Evolutionary conservation across 2,329 filamentous ascomycete species (phyloP), one percentile per base, ranked within the genome.

Genomic region (Ambrosiella beaveri): DNA sequence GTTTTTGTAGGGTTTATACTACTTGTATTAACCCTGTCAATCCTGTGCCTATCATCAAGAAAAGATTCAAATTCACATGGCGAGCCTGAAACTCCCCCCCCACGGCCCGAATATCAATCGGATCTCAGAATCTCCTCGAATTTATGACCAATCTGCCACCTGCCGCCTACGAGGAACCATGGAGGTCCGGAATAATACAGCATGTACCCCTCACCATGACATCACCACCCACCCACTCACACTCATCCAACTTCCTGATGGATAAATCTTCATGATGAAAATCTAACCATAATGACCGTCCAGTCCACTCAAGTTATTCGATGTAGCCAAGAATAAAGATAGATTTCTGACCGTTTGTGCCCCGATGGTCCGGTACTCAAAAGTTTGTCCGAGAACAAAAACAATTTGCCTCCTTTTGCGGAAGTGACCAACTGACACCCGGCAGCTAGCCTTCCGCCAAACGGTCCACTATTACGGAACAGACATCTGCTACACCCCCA

Each of bases 401-500:
- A 27, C 3, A 27, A 27, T 27, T 27, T 27, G 2, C 3, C 5
- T 27, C 27, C 5, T 27, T 27, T 27, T 27, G 27, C 27, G 27
- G 27, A 27, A 8, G 7, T 19, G 12, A 51, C 9, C 5, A 11
- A 27, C 47, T 58, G 39, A 15, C 49, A 36, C n/a, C 47, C 1
- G 37, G 64, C 62, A 84, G 76, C 75, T 86, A 47, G 82, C 84
- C 51, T 86, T 87, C 65, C 77, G 84, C 53, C 77, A 85, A 63
- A 82, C 83, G 0, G 79, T 82, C 2, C 75, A 80, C 61, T 72
- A 77, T 53, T 86, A 84, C 66, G 79, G 77, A 53, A 77, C 78
- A 13, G 82, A 86, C 66, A 66, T 86, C 6, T 81, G 78, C 63
- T 86, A 83, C 78, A 85, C 82, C 1, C 84, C 84, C 49, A 86